Conservation (phyloP, 2,329 filamentous ascomycete species). For the Colletotrichum coccodes region DNA sequence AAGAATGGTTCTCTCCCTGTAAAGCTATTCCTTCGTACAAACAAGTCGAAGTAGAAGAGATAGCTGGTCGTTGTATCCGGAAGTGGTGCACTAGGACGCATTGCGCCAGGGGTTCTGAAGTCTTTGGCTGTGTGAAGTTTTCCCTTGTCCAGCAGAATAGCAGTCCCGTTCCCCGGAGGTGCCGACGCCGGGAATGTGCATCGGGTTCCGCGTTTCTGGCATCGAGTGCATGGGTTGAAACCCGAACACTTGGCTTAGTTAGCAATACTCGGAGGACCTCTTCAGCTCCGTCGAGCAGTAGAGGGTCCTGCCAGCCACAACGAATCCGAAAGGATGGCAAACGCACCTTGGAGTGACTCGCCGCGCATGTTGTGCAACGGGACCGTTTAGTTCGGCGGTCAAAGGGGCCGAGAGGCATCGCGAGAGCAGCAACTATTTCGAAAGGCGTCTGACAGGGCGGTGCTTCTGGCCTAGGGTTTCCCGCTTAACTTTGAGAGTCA, state of each 20-base stretch:
- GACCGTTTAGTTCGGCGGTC: slow-evolving; percentile 44
- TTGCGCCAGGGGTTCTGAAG: neutral
- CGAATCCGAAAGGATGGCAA: neutral
- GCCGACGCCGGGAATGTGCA: slow-evolving; percentile 37
- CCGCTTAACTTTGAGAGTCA: neutral
- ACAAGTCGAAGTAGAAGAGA: slow-evolving; percentile 43
- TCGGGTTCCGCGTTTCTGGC: slow-evolving; percentile 36
- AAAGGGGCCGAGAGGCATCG: slow-evolving; percentile 45
- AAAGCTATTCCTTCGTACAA: slow-evolving; percentile 42
- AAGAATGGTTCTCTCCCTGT: slow-evolving; percentile 20
- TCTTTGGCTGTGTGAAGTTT: slow-evolving; percentile 16
- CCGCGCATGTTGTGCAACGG: slow-evolving; percentile 42
- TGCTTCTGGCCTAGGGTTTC: neutral
- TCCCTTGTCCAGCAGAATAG: slow-evolving; percentile 38
- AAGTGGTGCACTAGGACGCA: neutral
- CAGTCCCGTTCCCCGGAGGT: neutral
- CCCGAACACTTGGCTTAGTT: slow-evolving; percentile 44
- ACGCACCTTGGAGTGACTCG: slow-evolving; percentile 46
- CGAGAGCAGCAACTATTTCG: neutral
- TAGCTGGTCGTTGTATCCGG: slow-evolving; percentile 34
- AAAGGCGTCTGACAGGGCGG: neutral
- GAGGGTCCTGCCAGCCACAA: neutral
- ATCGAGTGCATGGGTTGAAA: slow-evolving; percentile 41
- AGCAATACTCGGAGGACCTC: neutral
- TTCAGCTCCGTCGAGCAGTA: neutral